Conservation (phyloP, 2,329 filamentous ascomycete genomes). For the Fusarium veterinarium region DNA sequence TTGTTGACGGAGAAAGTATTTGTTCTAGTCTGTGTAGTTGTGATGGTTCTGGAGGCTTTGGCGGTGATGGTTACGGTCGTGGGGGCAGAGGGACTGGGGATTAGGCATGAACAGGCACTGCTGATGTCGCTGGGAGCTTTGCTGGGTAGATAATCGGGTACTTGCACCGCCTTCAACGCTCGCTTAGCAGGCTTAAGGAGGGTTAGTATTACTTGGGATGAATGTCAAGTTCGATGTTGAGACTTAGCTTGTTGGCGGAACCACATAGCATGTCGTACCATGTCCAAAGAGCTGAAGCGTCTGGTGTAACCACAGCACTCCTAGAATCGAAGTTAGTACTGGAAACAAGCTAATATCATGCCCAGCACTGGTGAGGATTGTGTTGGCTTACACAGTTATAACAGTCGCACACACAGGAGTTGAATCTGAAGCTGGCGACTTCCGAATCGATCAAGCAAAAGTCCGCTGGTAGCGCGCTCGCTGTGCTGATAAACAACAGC, state of each 20-base stretch:
- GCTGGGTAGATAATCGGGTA: neutral
- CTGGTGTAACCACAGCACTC: neutral
- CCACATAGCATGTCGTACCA: neutral
- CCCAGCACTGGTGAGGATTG: fast-evolving
- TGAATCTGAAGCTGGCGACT: neutral
- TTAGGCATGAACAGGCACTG: neutral
- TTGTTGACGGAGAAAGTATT: neutral
- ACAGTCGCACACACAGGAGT: neutral
- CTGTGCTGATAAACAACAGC: neutral
- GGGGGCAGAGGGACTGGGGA: neutral
- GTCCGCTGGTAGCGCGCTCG: neutral
- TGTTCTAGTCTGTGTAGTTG: neutral
- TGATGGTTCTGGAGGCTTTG: neutral
- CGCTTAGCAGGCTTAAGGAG: neutral
- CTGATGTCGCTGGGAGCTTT: neutral
- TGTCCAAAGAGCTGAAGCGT: fast-evolving
- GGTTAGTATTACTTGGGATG: neutral
- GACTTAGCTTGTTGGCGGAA: neutral
- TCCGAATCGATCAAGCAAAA: neutral
- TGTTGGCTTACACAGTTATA: neutral
- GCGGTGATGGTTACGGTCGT: neutral
- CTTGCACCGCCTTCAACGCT: fast-evolving
- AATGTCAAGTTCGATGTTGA: fast-evolving
- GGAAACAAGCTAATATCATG: fast-evolving
- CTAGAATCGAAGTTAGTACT: neutral